A percentile compares a stretch with the other conserved stretches of the same genome.
These are phyloP conservation scores for Chlorella variabilis DNA, from an alignment of 163 green algal species.

Conservation along the genomic window DNA sequence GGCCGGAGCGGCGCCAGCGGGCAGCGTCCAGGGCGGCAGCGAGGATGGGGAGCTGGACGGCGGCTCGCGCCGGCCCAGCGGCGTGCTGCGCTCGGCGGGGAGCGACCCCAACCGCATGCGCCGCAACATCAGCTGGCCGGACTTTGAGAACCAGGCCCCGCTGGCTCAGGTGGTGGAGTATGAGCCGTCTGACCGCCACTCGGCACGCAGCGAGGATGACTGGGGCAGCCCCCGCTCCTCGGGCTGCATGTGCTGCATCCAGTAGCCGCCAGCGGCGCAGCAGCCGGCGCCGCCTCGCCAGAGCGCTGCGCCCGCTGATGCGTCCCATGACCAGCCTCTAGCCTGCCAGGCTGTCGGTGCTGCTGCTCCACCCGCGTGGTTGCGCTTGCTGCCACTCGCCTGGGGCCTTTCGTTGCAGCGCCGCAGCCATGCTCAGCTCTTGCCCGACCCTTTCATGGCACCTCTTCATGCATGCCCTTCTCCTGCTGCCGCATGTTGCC, in stretches of 20 bases:
- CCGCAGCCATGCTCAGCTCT: too few species aligned
- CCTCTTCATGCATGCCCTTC: too few species aligned
- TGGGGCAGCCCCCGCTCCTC: background rate
- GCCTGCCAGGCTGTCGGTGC: too few species aligned
- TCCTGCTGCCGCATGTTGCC: too few species aligned
- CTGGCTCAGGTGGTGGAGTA: constrained; percentile 40
- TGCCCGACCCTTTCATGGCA: too few species aligned
- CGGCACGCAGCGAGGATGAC: constrained; percentile 12
- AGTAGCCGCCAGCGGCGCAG: too few species aligned
- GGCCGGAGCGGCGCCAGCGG: background rate
- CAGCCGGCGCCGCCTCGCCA: too few species aligned
- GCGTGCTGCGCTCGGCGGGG: constrained; percentile 1
- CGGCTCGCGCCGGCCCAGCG: background rate
- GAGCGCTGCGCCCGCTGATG: too few species aligned
- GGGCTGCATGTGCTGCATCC: constrained; percentile 19
- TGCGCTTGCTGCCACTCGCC: too few species aligned
- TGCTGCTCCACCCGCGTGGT: too few species aligned
- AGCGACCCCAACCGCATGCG: background rate
- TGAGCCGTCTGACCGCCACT: constrained; percentile 13
- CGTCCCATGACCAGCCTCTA: too few species aligned
- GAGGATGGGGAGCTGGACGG: background rate
- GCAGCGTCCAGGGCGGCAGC: background rate
- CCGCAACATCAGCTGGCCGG: constrained; percentile 41
- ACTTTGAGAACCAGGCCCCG: constrained; percentile 32
- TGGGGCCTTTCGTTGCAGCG: too few species aligned